Percentiles rank a stretch among this genome's conserved stretches.
Conservation (phyloP, 2,329 filamentous ascomycete species). For the Cadophora sp. region DNA sequence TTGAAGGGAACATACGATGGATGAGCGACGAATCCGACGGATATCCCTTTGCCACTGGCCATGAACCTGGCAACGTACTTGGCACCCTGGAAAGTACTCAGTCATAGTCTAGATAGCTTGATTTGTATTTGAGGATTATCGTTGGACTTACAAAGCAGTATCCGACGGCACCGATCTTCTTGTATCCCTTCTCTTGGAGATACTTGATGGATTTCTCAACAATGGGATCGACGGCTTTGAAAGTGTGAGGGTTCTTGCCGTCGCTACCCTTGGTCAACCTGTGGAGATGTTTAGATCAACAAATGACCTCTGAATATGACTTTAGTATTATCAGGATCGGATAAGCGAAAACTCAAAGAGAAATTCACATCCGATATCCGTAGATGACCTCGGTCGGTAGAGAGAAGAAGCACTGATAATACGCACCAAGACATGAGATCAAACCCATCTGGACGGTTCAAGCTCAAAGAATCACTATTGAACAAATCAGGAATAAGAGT, state of each 20-base stretch:
- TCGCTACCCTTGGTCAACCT: slow-evolving; percentile 39
- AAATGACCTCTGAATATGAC: too few species aligned
- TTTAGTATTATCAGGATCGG: neutral
- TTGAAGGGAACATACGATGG: slow-evolving; percentile 58
- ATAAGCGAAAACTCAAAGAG: neutral
- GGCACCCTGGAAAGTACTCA: slow-evolving; percentile 55
- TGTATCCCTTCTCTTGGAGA: slow-evolving; percentile 62
- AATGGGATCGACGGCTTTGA: slow-evolving; percentile 46
- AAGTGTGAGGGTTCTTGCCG: slow-evolving; percentile 45
- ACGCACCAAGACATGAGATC: slow-evolving; percentile 57
- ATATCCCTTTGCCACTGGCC: slow-evolving; percentile 60
- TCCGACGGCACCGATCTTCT: slow-evolving; percentile 68
- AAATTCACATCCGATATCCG: neutral
- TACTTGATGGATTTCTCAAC: slow-evolving; percentile 61
- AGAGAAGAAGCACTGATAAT: too few species aligned
- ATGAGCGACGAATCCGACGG: slow-evolving; percentile 77
- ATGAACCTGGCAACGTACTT: slow-evolving; percentile 78
- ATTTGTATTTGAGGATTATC: too few species aligned
- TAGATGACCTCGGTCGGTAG: neutral
- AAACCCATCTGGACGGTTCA: slow-evolving; percentile 56
- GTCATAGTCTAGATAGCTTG: neutral
- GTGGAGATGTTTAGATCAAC: neutral
- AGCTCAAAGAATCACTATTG: slow-evolving; percentile 65
- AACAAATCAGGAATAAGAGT: slow-evolving; percentile 73
- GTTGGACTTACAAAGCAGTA: slow-evolving; percentile 66